Evolutionary conservation across 768 basidiomycete species (phyloP).

Genomic region (Arthromyces matolae): DNA sequence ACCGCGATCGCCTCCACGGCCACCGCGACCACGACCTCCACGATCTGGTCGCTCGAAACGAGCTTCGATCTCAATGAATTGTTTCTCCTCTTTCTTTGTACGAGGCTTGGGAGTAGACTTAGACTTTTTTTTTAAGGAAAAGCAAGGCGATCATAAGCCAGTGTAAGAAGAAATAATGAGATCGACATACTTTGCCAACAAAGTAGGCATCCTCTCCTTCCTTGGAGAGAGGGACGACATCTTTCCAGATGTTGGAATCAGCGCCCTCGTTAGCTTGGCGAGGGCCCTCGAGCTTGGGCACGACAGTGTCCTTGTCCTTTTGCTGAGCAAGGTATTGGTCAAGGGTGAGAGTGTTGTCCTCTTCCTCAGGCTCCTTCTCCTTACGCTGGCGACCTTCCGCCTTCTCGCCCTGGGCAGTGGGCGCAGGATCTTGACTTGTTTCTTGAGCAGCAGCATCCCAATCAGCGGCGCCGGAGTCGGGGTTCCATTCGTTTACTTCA

Average conservation of each 20-base stretch:
- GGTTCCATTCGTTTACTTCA: constrained; percentile 52
- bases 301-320: constrained; percentile 53
- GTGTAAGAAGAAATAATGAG: background rate
- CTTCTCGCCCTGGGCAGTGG: constrained; percentile 39
- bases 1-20: constrained; percentile 43
- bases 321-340: constrained; percentile 90
- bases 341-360: constrained; percentile 90
- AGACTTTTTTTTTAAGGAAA: constrained; percentile 37
- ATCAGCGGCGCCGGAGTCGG: constrained; percentile 45
- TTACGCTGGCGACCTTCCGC: constrained; percentile 39
- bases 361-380: constrained; percentile 73
- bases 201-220: constrained; percentile 81
- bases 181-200: constrained; percentile 74
- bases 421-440: constrained; percentile 26
- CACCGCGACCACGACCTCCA: constrained; percentile 55
- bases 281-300: constrained; percentile 76
- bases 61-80: constrained; percentile 88
- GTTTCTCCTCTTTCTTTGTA: constrained; percentile 84
- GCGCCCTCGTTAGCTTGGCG: constrained; percentile 82
- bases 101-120: constrained; percentile 64
- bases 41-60: constrained; percentile 82
- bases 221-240: constrained; percentile 62
- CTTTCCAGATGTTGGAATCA: constrained; percentile 67
- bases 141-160: background rate
- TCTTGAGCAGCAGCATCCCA: constrained; percentile 34